Conservation (phyloP, 164 flowering plant genomes). For the Liquidambar formosana region DNA sequence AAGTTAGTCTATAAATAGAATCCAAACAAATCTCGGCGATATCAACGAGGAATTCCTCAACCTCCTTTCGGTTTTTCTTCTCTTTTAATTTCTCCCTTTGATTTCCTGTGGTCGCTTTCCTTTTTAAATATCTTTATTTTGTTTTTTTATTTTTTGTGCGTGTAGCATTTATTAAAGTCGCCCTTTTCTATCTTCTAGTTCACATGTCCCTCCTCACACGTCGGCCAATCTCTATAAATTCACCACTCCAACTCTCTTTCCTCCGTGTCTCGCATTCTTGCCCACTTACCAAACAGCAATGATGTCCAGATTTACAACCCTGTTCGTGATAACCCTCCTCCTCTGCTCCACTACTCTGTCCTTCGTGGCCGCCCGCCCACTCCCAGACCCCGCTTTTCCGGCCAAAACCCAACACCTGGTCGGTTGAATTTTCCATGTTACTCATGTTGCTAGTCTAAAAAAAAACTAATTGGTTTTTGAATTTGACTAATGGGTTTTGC, state of each 20-base stretch:
- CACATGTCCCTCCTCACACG: not conserved
- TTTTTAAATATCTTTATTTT: not conserved
- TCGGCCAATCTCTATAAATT: not conserved
- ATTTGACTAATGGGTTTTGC: conserved; percentile 5
- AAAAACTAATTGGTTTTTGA: not conserved
- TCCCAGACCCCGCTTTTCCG: conserved; percentile 12
- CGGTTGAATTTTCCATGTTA: not conserved
- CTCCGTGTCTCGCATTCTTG: not conserved
- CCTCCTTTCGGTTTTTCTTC: not conserved
- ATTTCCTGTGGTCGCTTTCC: not conserved
- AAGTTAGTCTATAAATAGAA: not conserved
- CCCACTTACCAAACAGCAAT: not conserved
- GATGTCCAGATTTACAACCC: conserved; percentile 4
- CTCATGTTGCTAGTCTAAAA: not conserved
- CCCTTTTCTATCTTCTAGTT: not conserved
- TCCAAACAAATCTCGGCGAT: not conserved
- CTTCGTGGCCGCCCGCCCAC: conserved; percentile 23
- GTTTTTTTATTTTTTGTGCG: not conserved
- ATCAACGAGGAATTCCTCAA: not conserved
- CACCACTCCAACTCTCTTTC: not conserved
- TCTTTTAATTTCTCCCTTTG: not conserved
- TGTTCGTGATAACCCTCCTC: conserved; percentile 17
- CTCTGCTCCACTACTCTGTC: conserved; percentile 10
- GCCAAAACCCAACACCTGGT: conserved; percentile 6
- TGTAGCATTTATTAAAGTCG: not conserved